Evolutionary conservation across 1,284 basidiomycete species (phyloP), one percentile per base, ranked within the genome.

Genomic region (Apiotrichum domesticum): DNA sequence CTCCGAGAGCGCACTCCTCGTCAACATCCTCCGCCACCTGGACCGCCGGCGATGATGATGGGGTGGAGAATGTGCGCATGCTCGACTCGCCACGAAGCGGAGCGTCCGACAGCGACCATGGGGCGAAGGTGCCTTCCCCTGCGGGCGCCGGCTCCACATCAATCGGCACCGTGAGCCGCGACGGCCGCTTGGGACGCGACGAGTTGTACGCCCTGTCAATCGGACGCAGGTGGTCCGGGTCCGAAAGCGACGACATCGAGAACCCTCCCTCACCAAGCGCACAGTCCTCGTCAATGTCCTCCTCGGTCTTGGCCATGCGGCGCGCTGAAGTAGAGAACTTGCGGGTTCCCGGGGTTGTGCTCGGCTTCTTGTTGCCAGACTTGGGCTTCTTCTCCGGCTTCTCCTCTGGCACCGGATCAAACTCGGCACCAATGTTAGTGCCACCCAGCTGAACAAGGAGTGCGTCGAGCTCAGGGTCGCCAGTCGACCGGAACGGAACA

Each of bases 401-500:
- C 29, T 6, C 33, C 45, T 47, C 35, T 11, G 29, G 13, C 34
- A 40, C 49, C 39, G 44, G 14, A 29, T 49, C 49, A 10, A 54
- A 42, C 35, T 47, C 49, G 9, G 40, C 50, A n/a, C 33, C 32
- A 39, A 58, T 14, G 45, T 34, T 32, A n/a, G 35, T 35, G 4
- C 43, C 46, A 21, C 53, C 56, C 6, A 50, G 39, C 6, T 40
- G 15, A 33, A 35, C n/a, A 14, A 53, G 43, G 15, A 57, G 37
- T 1, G 46, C 51, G 37, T 57, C 51, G 4, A 57, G 51, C n/a
- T 53, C 42, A 11, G 41, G 34, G 14, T 57, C 56, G 32, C 51
- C 51, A 4, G 44, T 54, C 14, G 42, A 55, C n/a, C 45, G 35
- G 44, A 50, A 37, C 35, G 43, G 46, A 13, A 50, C 53, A 37